A percentile compares a stretch with the other conserved stretches of the same genome.
Evolutionary conservation across 306 rosid genomes (phyloP).

Genomic region (Pyrus bretschneideri): DNA sequence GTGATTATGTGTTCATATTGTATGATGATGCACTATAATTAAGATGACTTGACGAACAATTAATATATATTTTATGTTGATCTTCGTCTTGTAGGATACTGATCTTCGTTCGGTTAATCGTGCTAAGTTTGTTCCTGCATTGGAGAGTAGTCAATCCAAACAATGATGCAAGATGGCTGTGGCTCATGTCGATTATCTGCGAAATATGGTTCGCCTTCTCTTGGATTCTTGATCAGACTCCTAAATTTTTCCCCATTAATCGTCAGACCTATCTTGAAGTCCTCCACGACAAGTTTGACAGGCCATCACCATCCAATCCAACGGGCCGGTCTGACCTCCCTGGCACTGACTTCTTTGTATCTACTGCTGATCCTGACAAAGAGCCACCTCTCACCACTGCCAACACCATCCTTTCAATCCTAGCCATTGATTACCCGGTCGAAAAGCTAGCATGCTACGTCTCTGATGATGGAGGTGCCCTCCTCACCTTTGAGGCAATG

Average conservation of each 20-base stretch:
- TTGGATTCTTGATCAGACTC: slow-evolving; percentile 88
- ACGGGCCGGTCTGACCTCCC: slow-evolving; percentile 49
- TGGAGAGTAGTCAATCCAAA: slow-evolving; percentile 80
- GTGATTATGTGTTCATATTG: neutral
- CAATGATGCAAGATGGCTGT: slow-evolving; percentile 64
- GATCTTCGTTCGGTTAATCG: slow-evolving; percentile 45
- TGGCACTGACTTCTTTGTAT: slow-evolving; percentile 64
- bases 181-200: slow-evolving; percentile 80
- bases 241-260: slow-evolving; percentile 75
- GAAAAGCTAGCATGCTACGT: slow-evolving; percentile 78
- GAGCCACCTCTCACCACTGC: slow-evolving; percentile 91
- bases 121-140: slow-evolving; percentile 53
- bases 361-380: slow-evolving; percentile 87
- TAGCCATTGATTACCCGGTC: slow-evolving; percentile 82
- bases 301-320: slow-evolving; percentile 45
- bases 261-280: slow-evolving; percentile 69
- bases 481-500: slow-evolving; percentile 76
- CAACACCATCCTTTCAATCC: slow-evolving; percentile 83
- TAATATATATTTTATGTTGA: neutral
- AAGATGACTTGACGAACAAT: neutral
- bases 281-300: slow-evolving; percentile 64
- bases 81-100: slow-evolving; percentile 38
- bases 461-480: slow-evolving; percentile 90
- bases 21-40: neutral
- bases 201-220: slow-evolving; percentile 94